phyloP scores from a whole-genome alignment of 2,329 filamentous ascomycete species.

The Neopestalotiopsis clavispora region DNA sequence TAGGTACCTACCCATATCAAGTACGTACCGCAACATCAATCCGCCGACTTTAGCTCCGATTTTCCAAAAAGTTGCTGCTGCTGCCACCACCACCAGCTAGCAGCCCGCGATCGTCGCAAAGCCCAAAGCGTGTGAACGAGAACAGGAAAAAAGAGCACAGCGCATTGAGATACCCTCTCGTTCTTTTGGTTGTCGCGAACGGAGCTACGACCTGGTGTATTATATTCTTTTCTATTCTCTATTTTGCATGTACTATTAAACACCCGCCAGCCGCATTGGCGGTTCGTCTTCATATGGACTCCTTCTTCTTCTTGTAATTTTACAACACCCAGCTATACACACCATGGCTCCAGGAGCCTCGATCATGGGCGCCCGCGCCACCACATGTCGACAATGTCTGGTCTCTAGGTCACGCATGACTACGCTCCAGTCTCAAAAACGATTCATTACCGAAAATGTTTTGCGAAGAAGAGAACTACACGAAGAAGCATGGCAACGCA shows the following conservation, averaged over 20 bases:
- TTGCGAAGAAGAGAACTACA: conserved; percentile 49
- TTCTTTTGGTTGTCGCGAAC: background rate
- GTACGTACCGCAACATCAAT: conserved; percentile 6
- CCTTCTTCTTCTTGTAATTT: conserved; percentile 4
- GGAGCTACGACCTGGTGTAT: background rate
- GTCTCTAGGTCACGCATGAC: conserved; percentile 20
- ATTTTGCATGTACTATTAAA: conserved; percentile 14
- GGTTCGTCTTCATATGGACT: background rate
- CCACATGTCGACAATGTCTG: conserved; percentile 33
- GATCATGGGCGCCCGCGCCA: conserved; percentile 21
- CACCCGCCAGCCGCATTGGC: conserved; percentile 1
- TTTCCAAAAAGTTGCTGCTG: conserved; percentile 7
- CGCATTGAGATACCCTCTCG: background rate
- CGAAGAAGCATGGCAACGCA: conserved; percentile 51
- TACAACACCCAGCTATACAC: background rate
- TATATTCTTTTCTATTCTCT: background rate
- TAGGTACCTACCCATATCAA: too few species aligned
- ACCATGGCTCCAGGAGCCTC: conserved; percentile 26
- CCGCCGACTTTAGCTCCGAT: conserved; percentile 8
- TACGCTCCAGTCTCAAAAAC: conserved; percentile 26
- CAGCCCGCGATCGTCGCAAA: background rate
- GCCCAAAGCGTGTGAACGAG: background rate
- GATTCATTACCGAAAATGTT: conserved; percentile 47
- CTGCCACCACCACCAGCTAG: too few species aligned
- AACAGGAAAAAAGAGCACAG: background rate